These are phyloP conservation scores for Phytophthora sojae DNA, from an alignment of 352 stramenopile genomes.

Conservation along the genomic window DNA sequence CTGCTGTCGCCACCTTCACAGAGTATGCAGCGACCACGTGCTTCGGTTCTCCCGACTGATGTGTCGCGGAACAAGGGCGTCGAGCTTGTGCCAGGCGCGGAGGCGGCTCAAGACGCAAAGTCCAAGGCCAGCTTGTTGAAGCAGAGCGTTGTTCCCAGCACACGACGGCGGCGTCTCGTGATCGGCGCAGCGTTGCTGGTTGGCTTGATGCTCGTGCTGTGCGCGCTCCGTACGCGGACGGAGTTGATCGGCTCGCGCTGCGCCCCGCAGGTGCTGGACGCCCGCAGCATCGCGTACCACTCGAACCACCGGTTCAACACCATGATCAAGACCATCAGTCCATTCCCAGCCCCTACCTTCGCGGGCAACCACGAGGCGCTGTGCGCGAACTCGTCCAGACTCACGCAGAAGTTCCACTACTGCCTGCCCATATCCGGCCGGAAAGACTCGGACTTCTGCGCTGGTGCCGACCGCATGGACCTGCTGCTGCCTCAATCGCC, in stretches of 20 bases:
- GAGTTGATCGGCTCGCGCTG: neutral
- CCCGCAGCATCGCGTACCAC: neutral
- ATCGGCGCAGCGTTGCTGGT: neutral
- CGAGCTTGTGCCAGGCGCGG: neutral
- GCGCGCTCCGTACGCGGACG: neutral
- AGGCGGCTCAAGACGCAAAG: neutral
- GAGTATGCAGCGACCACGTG: neutral
- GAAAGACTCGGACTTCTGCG: slow-evolving; percentile 47
- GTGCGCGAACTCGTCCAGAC: neutral
- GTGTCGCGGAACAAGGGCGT: neutral
- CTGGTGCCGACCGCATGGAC: slow-evolving; percentile 48
- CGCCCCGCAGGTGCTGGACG: neutral
- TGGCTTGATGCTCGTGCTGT: neutral
- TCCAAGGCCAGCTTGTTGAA: neutral
- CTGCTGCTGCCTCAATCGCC: slow-evolving; percentile 34
- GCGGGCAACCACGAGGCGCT: neutral
- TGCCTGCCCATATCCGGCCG: slow-evolving; percentile 52
- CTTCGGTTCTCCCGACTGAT: neutral
- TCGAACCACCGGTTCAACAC: slow-evolving; percentile 3
- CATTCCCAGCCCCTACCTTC: neutral
- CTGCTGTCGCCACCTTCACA: too few species aligned
- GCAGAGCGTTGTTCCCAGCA: too few species aligned
- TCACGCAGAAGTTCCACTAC: slow-evolving; percentile 10
- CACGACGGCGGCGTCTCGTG: too few species aligned
- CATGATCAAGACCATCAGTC: slow-evolving; percentile 6